Conservation (phyloP, 1,284 basidiomycete genomes). For the Neonothopanus nambi region DNA sequence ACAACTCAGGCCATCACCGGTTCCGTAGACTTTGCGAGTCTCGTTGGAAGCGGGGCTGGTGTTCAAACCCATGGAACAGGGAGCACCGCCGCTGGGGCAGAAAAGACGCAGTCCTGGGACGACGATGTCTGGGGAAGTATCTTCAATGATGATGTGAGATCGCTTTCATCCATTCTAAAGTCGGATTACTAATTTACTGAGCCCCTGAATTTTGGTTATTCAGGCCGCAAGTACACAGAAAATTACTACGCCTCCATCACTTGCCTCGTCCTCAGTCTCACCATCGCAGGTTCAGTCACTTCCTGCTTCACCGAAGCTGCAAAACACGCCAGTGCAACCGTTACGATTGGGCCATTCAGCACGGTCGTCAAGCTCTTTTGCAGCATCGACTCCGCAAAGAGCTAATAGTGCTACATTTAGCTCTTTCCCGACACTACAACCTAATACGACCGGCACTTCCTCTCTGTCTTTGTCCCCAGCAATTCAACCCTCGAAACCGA, state of each 20-base stretch:
- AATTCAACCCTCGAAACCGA: constrained; percentile 40
- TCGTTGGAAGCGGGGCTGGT: constrained; percentile 52
- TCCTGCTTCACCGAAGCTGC: constrained; percentile 18
- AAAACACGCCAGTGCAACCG: constrained; percentile 11
- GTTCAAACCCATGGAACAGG: constrained; percentile 32
- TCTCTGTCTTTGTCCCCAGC: constrained; percentile 12
- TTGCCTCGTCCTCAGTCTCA: constrained; percentile 10
- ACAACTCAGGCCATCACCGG: constrained; percentile 33
- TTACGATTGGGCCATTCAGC: background rate
- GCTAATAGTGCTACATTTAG: background rate
- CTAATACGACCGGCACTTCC: background rate
- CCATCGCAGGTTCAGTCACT: constrained; percentile 23
- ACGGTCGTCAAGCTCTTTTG: background rate
- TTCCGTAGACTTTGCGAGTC: constrained; percentile 70
- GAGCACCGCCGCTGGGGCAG: constrained; percentile 27
- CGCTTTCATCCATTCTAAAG: background rate
- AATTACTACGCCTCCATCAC: constrained; percentile 15
- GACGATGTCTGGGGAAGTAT: constrained; percentile 83
- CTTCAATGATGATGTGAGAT: constrained; percentile 48
- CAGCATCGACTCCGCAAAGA: constrained; percentile 19
- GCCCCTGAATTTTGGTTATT: constrained; percentile 1
- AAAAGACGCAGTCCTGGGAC: constrained; percentile 57
- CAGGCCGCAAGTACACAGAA: constrained; percentile 4
- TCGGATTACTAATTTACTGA: no score
- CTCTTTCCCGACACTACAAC: background rate